Evolutionary conservation across 345 rosid species (phyloP), one percentile per base, ranked within the genome.

Genomic region (Melaleuca alternifolia): DNA sequence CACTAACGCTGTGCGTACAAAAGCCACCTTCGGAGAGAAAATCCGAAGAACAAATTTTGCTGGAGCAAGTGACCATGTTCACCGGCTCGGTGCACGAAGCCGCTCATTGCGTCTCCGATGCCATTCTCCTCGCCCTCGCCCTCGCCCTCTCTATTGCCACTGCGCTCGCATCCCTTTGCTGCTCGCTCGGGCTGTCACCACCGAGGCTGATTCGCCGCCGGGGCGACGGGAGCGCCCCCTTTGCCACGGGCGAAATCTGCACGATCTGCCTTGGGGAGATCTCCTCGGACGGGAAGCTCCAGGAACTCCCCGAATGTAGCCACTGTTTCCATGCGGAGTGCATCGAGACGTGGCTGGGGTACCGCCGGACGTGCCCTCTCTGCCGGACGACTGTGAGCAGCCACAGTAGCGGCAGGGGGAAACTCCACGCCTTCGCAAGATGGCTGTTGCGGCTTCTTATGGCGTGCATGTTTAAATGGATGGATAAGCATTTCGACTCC

Each of bases 291-390:
- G 82, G 84, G 84, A 77, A 84, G 81, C 24, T 51, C 51, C 84
- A 51, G 81, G 86, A 3, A 61, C 83, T 87, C 13, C 59, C 84
- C 11, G 77, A 79, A 16, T 87, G 89, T 9, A 54, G 77, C 21
- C 89, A 87, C 56, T 84, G 79, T 71, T 87, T 84, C 86, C 89
- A 87, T 44, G 61, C n/a, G 41, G 89, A 56, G 85, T 87, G 89
- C 79, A 23, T 84, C 65, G 84, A 85, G 6, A 57, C 59, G 85
- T 87, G 89, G 89, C 84, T 87, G 50, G 51, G 10, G 61, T 50
- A 23, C 37, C 54, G 61, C 50, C 71, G 84, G 48, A 51, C 61
- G 16, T 87, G 89, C 85, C 89, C 86, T 26, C 75, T 84, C 53
- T 87, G 89, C 52, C 75, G 86, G 50, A 61, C 37, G 5, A 20